Evolutionary conservation across 2,329 filamentous ascomycete species (phyloP).

Genomic region (Xylaria sp.): DNA sequence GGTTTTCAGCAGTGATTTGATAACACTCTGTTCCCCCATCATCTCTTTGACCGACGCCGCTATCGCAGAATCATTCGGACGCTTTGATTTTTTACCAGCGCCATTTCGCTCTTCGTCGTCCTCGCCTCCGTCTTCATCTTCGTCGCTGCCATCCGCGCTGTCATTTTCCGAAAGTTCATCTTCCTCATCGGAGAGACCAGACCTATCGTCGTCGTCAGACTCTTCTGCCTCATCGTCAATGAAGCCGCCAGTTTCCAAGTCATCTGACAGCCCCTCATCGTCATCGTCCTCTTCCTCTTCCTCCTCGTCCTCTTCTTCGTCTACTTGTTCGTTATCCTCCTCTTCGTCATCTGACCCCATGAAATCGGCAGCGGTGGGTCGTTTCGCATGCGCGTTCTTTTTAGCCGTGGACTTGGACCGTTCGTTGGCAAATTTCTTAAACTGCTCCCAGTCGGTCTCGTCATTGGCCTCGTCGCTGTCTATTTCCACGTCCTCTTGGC

Average conservation of each 20-base stretch:
- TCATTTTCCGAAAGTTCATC: conserved; percentile 20
- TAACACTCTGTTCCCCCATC: conserved; percentile 74
- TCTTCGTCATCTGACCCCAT: conserved; percentile 59
- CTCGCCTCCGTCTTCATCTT: conserved; percentile 42
- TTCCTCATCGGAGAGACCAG: conserved; percentile 25
- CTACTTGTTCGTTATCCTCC: conserved; percentile 5
- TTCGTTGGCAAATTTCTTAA: conserved; percentile 75
- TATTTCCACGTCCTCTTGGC: conserved; percentile 67
- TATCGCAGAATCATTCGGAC: conserved; percentile 48
- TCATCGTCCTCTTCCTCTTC: conserved; percentile 50
- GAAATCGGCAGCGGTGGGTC: conserved; percentile 67
- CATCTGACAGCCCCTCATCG: conserved; percentile 37
- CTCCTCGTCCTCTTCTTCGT: conserved; percentile 7
- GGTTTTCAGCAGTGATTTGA: conserved; percentile 70
- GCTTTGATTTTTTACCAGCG: conserved; percentile 47
- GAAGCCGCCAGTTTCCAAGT: conserved; percentile 30
- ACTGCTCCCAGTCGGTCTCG: conserved; percentile 84
- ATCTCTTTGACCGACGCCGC: conserved; percentile 75
- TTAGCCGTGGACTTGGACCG: conserved; percentile 63
- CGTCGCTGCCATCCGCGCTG: conserved; percentile 31
- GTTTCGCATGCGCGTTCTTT: conserved; percentile 50
- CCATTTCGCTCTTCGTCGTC: conserved; percentile 44
- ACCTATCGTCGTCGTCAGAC: conserved; percentile 32
- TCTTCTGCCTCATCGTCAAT: conserved; percentile 39
- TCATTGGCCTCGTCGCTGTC: conserved; percentile 78